phyloP scores from a whole-genome alignment of 495 filamentous ascomycete genomes.

The Durotheca rogersii region DNA sequence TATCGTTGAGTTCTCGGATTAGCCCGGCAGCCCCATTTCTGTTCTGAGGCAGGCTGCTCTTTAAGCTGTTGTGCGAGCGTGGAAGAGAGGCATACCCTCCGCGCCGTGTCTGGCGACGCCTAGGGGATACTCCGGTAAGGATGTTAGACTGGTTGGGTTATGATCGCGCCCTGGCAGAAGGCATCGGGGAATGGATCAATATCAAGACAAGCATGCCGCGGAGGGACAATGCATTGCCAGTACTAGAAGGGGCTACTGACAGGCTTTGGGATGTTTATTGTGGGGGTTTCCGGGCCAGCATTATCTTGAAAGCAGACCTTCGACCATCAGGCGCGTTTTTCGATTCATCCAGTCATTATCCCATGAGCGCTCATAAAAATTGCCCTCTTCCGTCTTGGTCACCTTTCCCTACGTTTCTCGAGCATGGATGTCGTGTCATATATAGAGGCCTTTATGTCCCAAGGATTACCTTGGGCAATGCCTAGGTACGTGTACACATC shows the following conservation, averaged over 20 bases:
- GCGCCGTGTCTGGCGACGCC: too few species aligned
- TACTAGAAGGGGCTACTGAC: constrained; percentile 23
- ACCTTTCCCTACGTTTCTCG: constrained; percentile 3
- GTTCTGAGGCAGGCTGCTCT: too few species aligned
- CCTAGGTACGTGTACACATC: constrained; percentile 76
- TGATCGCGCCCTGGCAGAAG: neutral
- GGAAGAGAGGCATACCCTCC: too few species aligned
- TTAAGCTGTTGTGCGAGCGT: too few species aligned
- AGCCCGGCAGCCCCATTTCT: too few species aligned
- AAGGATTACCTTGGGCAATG: constrained; percentile 65
- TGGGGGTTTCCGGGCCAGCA: neutral
- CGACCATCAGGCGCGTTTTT: constrained; percentile 17
- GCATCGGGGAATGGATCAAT: neutral
- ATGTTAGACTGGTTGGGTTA: neutral
- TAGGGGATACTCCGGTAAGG: neutral
- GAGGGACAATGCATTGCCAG: constrained; percentile 18
- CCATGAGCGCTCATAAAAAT: neutral
- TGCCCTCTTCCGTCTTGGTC: neutral
- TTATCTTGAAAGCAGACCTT: constrained; percentile 2
- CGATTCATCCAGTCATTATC: constrained; percentile 17
- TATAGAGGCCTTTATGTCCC: constrained; percentile 63
- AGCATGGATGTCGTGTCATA: constrained; percentile 48
- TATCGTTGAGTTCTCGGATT: too few species aligned
- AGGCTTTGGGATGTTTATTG: constrained; percentile 14
- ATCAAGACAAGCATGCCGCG: constrained; percentile 1